Evolutionary conservation across 2,329 filamentous ascomycete species (phyloP).

Genomic region (Didymella keratinophila): DNA sequence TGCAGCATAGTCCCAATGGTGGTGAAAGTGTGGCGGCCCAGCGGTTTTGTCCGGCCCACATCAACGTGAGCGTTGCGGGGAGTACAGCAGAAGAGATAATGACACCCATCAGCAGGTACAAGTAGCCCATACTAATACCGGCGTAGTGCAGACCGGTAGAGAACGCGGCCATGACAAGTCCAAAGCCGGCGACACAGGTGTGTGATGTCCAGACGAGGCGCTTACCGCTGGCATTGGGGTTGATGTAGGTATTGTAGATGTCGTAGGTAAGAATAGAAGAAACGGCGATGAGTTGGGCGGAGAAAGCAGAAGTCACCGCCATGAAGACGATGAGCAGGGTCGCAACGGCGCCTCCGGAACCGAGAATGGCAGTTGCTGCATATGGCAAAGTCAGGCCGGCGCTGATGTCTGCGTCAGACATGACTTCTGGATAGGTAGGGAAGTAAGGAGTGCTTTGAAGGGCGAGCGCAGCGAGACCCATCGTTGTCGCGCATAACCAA

Average conservation of each 20-base stretch:
- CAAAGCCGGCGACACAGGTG: conserved; percentile 74
- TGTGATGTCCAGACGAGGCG: conserved; percentile 82
- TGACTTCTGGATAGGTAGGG: conserved; percentile 52
- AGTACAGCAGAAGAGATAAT: conserved; percentile 87
- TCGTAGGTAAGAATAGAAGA: conserved; percentile 90
- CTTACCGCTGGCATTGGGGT: conserved; percentile 76
- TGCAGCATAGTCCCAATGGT: conserved; percentile 71
- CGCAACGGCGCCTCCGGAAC: conserved; percentile 43
- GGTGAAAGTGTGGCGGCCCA: conserved; percentile 74
- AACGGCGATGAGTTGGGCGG: conserved; percentile 65
- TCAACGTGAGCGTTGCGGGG: conserved; percentile 78
- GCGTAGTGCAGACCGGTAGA: conserved; percentile 70
- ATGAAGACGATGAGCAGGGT: conserved; percentile 56
- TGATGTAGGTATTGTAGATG: conserved; percentile 85
- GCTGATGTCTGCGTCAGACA: conserved; percentile 36
- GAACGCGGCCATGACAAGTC: conserved; percentile 80
- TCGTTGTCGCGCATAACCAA: conserved; percentile 58
- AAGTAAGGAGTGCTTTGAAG: conserved; percentile 52
- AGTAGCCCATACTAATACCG: conserved; percentile 73
- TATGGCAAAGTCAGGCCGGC: conserved; percentile 45
- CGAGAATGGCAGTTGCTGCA: conserved; percentile 42
- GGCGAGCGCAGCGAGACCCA: conserved; percentile 56
- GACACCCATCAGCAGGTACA: conserved; percentile 90
- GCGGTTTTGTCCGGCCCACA: conserved; percentile 82
- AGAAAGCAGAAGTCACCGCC: conserved; percentile 57